phyloP scores from a whole-genome alignment of 441 rosid species.

The Manihot esculenta region DNA sequence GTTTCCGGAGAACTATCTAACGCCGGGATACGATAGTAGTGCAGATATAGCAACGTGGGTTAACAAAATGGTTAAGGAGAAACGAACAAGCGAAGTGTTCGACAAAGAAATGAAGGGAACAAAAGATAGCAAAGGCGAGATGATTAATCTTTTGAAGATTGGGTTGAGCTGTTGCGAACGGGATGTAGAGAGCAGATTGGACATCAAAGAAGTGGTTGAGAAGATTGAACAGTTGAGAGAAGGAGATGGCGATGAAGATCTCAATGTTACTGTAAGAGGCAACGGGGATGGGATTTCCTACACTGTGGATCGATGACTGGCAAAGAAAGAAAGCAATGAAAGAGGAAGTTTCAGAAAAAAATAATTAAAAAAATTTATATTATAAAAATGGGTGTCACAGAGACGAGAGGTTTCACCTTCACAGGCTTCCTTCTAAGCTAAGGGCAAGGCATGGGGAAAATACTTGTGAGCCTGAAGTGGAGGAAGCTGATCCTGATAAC shows the following conservation, averaged over 20 bases:
- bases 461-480: too few species aligned
- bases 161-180: slow-evolving; percentile 85
- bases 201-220: slow-evolving; percentile 51
- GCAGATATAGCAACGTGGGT: slow-evolving; percentile 71
- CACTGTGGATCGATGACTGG: slow-evolving; percentile 30
- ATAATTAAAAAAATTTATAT: too few species aligned
- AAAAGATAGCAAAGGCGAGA: slow-evolving; percentile 54
- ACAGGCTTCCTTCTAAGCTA: too few species aligned
- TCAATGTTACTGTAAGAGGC: slow-evolving; percentile 29
- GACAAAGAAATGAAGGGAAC: slow-evolving; percentile 69
- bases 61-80: slow-evolving; percentile 56
- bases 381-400: too few species aligned
- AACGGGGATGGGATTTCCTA: slow-evolving; percentile 31
- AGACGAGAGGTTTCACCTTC: too few species aligned
- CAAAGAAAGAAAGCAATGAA: background rate
- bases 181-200: slow-evolving; percentile 57
- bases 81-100: slow-evolving; percentile 55
- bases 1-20: slow-evolving; percentile 72
- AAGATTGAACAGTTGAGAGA: slow-evolving; percentile 55
- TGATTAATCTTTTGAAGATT: slow-evolving; percentile 71
- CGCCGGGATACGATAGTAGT: slow-evolving; percentile 41
- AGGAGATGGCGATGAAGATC: slow-evolving; percentile 28
- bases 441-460: too few species aligned
- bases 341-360: background rate
- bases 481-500: background rate